A percentile compares a stretch with the other conserved stretches of the same genome.
Evolutionary conservation across 2,329 filamentous ascomycete species (phyloP).

Genomic region (Emergomyces orientalis): DNA sequence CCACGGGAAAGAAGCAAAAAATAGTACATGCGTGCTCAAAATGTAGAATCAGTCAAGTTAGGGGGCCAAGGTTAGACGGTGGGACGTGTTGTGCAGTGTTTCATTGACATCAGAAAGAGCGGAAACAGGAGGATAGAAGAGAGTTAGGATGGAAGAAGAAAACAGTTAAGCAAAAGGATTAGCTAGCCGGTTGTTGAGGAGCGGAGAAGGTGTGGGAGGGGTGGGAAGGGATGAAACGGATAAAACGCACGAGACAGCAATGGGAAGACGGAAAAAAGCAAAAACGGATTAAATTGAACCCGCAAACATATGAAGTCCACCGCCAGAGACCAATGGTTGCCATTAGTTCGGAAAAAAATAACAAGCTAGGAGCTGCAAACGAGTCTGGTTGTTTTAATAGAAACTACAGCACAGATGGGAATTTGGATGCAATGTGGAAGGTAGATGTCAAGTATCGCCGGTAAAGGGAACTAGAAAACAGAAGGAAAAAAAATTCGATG

Average conservation of each 20-base stretch:
- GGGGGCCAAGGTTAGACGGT: background rate
- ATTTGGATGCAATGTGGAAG: background rate
- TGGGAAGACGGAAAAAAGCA: background rate
- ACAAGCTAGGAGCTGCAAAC: background rate
- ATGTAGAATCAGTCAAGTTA: background rate
- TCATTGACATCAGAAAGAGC: background rate
- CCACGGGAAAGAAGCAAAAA: background rate
- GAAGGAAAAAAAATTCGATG: background rate
- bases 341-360: background rate
- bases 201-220: background rate
- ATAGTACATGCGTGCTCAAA: background rate
- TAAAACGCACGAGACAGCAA: constrained; percentile 3
- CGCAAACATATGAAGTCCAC: background rate
- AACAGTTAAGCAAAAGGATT: background rate
- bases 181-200: background rate
- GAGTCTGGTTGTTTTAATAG: background rate
- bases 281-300: background rate
- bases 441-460: background rate
- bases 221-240: background rate
- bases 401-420: constrained; percentile 1
- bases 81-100: background rate
- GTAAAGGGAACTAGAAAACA: background rate
- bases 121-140: background rate
- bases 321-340: constrained; percentile 3
- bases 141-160: background rate